Evolutionary conservation across 306 rosid genomes (phyloP), one percentile per base, ranked within the genome.

Genomic region (cucumber (Cucumis sativus)): DNA sequence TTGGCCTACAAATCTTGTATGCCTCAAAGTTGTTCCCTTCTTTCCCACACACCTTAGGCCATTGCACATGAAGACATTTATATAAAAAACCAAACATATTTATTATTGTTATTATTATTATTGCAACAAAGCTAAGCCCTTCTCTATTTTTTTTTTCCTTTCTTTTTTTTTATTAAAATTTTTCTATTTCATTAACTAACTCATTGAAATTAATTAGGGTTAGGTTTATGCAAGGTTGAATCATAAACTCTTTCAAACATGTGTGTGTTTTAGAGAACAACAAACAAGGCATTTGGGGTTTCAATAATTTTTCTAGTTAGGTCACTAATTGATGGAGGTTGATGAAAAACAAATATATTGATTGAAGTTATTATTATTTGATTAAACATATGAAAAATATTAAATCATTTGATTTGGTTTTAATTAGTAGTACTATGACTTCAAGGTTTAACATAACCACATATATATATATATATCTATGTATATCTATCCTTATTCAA

Each of bases 1-100:
- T 73, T 73, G 77, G 77, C 77, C 77, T 73, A 73, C 77, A 73
- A 73, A 73, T 73, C 77, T 73, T 73, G 62, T 73, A 25, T 73
- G 77, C 43, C 62, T 52, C 40, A 9, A 52, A 52, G 17, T 1
- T 73, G 77, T 73, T 30, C 63, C 77, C 77, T 73, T 28, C 30
- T 51, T 52, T 73, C 77, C 77, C 28, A 73, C 77, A 73, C 62
- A 28, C 40, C 17, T 72, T 13, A 51, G 77, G 77, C 77, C 77
- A 72, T 72, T 28, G 77, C 77, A 72, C 77, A 72, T 72, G 77
- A 49, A 49, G 54, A 51, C 54, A 68, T 68, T 68, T 68, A 43
- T 4, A 35, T 35, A 64, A 64, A 64, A 64, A 37, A 64, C 25
- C 71, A 64, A 68, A 13, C 74, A 43, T n/a, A 68, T 20, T 41